Base-by-base conservation (phyloP, 1,139 yeast genomes). In the Yamadazyma blattariae region DNA sequence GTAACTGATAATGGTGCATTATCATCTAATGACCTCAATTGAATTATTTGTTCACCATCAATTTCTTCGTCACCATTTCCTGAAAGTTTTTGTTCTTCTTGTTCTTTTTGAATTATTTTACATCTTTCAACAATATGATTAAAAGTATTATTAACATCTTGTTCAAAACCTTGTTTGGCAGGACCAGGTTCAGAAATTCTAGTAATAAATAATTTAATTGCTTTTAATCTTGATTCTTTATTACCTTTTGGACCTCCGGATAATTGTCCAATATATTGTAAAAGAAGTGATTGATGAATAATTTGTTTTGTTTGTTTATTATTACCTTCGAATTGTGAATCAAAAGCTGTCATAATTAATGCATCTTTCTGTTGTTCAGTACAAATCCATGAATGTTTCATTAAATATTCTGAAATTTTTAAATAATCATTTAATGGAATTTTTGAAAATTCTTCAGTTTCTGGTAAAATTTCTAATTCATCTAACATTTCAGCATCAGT, bases 321-420 rank as follows among this genome's bases (percentile, higher is more conserved):
- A 35, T 87, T 71, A 13, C 79, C 82, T 8, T 72, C 77, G 41
- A 90, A 70, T 56, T 89, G 89, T 36, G 72, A 67, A 50, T 92
- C 96, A 57, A 92, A 94, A 0, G 97, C 95, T 18, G 83, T 81
- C 96, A 92, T 90, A 54, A 90, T 69, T 40, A 94, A 74, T 0
- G 96, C 90, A 59, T 94, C 98, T 55, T 90, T 89, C 55, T 92
- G 97, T 41, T 79, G 80, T 47, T 85, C 90, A 3, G 79, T 77
- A 37, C 90, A 78, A 40, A 94, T 85, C 38, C 72, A 67, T 22
- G 87, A 77, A 56, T 89, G 86, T 38, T 61, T 52, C 45, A 73
- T 60, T 48, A 85, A 63, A 55, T 65, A 82, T 34, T 61, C 61
- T 40, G 80, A 72, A 47, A 82, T 69, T 37, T 64, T 60, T 29